These are phyloP conservation scores for Cladosporium cucumerinum DNA, from an alignment of 2,329 filamentous ascomycete genomes.

Conservation along the genomic window DNA sequence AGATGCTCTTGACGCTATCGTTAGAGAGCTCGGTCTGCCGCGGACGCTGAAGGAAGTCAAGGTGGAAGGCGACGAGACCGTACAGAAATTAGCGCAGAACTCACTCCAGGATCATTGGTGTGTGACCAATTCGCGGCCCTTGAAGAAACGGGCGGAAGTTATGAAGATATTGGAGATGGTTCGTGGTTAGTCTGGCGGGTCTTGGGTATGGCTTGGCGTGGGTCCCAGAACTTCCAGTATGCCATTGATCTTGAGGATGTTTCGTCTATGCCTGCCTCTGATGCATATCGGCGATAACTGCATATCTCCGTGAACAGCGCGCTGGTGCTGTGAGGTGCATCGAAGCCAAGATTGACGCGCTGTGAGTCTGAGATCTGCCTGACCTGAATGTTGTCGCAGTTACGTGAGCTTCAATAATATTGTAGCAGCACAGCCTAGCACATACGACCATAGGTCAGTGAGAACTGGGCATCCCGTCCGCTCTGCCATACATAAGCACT, in stretches of 20 bases:
- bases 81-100: slow-evolving; percentile 48
- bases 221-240: background rate
- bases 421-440: background rate
- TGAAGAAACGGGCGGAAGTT: slow-evolving; percentile 48
- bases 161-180: slow-evolving; percentile 49
- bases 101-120: slow-evolving; percentile 52
- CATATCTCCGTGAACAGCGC: background rate
- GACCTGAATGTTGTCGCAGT: background rate
- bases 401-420: background rate
- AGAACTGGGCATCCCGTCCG: slow-evolving; percentile 6
- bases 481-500: slow-evolving; percentile 8
- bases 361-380: background rate
- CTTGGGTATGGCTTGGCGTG: background rate
- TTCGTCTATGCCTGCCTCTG: background rate
- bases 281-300: background rate
- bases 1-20: slow-evolving; percentile 51
- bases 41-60: slow-evolving; percentile 45
- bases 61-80: slow-evolving; percentile 21
- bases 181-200: background rate
- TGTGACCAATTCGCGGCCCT: slow-evolving; percentile 49
- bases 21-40: slow-evolving; percentile 54
- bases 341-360: background rate
- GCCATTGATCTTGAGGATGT: background rate
- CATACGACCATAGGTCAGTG: slow-evolving; percentile 8
- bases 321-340: background rate